phyloP scores from a whole-genome alignment of 2,329 filamentous ascomycete genomes.

The Capronia americana region DNA sequence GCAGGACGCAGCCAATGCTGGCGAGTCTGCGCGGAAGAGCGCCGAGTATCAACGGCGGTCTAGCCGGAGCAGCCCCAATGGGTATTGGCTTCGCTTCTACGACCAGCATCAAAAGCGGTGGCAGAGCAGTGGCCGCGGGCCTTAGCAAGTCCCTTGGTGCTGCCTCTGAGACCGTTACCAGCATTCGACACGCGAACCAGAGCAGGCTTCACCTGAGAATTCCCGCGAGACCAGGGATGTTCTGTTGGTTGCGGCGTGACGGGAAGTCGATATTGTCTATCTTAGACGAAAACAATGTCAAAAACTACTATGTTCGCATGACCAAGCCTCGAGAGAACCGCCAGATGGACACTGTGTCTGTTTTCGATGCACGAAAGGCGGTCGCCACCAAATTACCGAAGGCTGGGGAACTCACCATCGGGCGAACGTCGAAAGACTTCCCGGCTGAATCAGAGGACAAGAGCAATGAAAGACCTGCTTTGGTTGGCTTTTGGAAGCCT shows the following conservation, averaged over 20 bases:
- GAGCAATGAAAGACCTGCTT: not conserved
- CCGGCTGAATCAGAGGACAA: slow-evolving; percentile 23
- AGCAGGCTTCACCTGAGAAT: slow-evolving; percentile 55
- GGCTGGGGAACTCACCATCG: slow-evolving; percentile 13
- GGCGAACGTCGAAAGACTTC: not conserved
- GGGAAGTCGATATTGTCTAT: slow-evolving; percentile 51
- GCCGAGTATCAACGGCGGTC: slow-evolving; percentile 53
- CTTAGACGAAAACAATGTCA: slow-evolving; percentile 53
- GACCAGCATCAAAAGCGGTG: slow-evolving; percentile 53
- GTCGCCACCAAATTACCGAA: slow-evolving; percentile 33
- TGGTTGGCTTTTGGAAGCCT: slow-evolving; percentile 51
- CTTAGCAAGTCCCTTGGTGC: slow-evolving; percentile 59
- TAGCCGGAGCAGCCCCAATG: slow-evolving; percentile 48
- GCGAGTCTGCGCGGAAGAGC: slow-evolving; percentile 67
- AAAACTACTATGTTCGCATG: slow-evolving; percentile 39
- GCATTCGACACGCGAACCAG: slow-evolving; percentile 55
- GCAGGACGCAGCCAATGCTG: slow-evolving; percentile 65
- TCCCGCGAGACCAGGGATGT: slow-evolving; percentile 51
- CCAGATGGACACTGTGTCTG: slow-evolving; percentile 48
- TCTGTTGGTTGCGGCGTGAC: slow-evolving; percentile 54
- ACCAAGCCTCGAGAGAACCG: slow-evolving; percentile 39
- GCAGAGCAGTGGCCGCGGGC: slow-evolving; percentile 57
- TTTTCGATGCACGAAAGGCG: slow-evolving; percentile 39
- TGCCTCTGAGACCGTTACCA: slow-evolving; percentile 56
- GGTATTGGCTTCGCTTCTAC: slow-evolving; percentile 54